These are phyloP conservation scores for Fusarium miscanthi DNA, from an alignment of 2,329 filamentous ascomycete genomes.

Conservation along the genomic window DNA sequence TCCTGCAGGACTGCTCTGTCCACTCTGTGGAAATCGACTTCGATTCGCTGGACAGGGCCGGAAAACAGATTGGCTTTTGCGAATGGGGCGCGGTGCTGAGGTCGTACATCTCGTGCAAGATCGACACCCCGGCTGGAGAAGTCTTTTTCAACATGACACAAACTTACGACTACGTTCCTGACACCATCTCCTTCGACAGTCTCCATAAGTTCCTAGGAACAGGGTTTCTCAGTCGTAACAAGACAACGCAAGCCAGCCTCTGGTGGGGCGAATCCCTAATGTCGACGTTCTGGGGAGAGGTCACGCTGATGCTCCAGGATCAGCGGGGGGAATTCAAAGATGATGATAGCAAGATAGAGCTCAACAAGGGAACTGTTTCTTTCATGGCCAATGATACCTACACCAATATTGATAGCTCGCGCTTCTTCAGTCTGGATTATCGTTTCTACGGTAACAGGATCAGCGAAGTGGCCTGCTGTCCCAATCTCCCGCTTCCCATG, in stretches of 20 bases:
- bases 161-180: background rate
- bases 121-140: background rate
- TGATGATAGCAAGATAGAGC: background rate
- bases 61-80: background rate
- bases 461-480: background rate
- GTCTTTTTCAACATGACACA: background rate
- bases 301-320: background rate
- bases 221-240: background rate
- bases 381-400: background rate
- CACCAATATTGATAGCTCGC: accelerated
- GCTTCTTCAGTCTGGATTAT: background rate
- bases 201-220: background rate
- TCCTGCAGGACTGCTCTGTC: background rate
- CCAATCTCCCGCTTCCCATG: accelerated
- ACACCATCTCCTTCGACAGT: background rate
- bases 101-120: background rate
- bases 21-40: background rate
- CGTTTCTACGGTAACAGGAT: background rate
- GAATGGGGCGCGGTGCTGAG: background rate
- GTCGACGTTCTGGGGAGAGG: background rate
- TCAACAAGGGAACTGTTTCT: background rate
- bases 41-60: background rate
- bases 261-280: background rate
- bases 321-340: background rate
- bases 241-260: background rate